Base-by-base conservation (phyloP, 805 yeast genomes). In the Candida corydali region DNA sequence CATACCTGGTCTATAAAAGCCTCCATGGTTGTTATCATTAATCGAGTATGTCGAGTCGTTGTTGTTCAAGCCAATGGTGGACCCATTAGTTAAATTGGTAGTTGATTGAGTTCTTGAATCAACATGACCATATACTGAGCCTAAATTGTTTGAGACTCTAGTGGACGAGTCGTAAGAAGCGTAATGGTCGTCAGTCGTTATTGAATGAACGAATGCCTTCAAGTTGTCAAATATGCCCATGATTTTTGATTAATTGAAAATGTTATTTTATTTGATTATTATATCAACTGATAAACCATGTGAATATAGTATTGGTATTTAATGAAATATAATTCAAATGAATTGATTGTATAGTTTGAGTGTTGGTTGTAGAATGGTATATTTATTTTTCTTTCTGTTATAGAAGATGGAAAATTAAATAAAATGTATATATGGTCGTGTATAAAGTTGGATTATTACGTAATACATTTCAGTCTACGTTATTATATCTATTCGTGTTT, bases 111-210 rank as follows among this genome's bases (percentile, higher is more conserved):
- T 31, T 6, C 19, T 10, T 17, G 19, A 19, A 30, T 36, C 30
- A 15, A 26, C 25, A 5, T 26, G 17, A 45, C 52, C 46, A 23
- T 4, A 32, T n/a, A 10, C 24, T 38, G 22, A 12, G 8, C 11
- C 14, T 5, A 5, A 4, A 24, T 36, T 5, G 5, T 30, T 33
- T 8, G 28, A 47, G 36, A 52, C 50, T 34, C 48, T 53, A 36
- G 55, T 56, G 3, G 64, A 60, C 12, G 63, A 61, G 9, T 69
- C 77, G 41, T 70, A 76, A 27, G 74, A 68, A 16, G 82, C 82
- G 50, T 76, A 76, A 49, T 76, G 81, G 45, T 76, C 82, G 6
- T 69, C 72, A 3, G 82, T 76, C 6, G 80, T 75, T 27, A 76
- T 65, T 18, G 78, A 72, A 48, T 76, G 69, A 28, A 60, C 50